phyloP scores from a whole-genome alignment of 306 rosid genomes.

The Cicer arietinum region DNA sequence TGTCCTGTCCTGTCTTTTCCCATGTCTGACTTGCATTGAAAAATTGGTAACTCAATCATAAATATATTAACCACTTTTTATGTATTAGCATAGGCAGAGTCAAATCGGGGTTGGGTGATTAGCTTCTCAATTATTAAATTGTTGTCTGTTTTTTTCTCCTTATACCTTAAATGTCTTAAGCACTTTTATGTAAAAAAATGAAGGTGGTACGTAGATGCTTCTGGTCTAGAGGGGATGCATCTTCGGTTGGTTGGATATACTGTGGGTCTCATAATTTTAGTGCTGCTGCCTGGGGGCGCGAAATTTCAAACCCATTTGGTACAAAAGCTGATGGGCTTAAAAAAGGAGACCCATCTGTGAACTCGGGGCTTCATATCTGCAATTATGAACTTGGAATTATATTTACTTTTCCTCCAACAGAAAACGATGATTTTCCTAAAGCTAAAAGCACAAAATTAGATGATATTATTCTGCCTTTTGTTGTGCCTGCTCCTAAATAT shows the following conservation, averaged over 20 bases:
- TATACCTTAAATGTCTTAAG: not conserved
- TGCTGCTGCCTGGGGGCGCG: conserved; percentile 90
- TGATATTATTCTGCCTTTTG: conserved; percentile 71
- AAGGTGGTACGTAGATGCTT: conserved; percentile 76
- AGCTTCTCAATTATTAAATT: conserved; percentile 12
- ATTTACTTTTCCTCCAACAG: conserved; percentile 69
- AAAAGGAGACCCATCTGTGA: conserved; percentile 44
- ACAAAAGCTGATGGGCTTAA: conserved; percentile 44
- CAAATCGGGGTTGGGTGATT: conserved; percentile 31
- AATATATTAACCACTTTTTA: no score
- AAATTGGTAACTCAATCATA: not conserved
- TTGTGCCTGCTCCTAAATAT: conserved; percentile 86
- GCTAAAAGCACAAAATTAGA: conserved; percentile 51
- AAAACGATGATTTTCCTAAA: conserved; percentile 39
- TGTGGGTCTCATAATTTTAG: conserved; percentile 90
- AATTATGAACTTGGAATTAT: conserved; percentile 86
- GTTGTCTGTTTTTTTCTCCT: not conserved
- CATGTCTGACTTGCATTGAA: conserved; percentile 1
- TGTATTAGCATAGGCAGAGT: not conserved
- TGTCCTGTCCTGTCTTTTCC: not conserved
- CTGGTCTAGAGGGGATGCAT: conserved; percentile 54
- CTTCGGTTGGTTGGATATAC: conserved; percentile 78
- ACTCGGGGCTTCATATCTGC: conserved; percentile 73
- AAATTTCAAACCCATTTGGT: conserved; percentile 56
- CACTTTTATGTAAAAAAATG: conserved; percentile 4